Evolutionary conservation across 768 basidiomycete species (phyloP).

Genomic region (Podaxis sp.): DNA sequence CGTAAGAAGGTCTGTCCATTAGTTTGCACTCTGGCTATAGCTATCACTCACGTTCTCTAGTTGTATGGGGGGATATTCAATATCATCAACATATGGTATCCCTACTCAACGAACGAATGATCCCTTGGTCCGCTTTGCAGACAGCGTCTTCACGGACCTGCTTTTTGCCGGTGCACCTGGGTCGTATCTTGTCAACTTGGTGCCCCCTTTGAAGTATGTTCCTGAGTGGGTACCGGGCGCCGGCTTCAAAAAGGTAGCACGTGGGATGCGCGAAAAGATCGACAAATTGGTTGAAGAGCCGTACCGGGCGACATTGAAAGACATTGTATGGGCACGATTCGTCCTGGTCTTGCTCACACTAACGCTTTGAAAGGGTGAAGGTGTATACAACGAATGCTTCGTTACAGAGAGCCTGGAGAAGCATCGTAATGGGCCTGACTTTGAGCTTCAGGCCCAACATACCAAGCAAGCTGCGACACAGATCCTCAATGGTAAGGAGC

Average conservation of each 20-base stretch:
- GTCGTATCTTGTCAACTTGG: conserved; percentile 10
- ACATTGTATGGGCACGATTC: not conserved
- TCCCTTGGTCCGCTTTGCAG: conserved; percentile 2
- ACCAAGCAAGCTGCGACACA: conserved; percentile 1
- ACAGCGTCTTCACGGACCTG: not conserved
- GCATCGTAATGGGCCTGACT: not conserved
- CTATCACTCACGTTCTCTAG: not conserved
- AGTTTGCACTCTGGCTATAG: too few relatives aligned
- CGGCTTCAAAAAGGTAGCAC: conserved; percentile 4
- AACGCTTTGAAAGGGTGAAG: not conserved
- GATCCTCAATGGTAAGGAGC: conserved; percentile 2
- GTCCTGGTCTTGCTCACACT: not conserved
- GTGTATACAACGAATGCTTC: not conserved
- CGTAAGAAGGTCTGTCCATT: not conserved
- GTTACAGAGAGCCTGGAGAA: not conserved
- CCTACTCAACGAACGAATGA: not conserved
- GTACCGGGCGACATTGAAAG: not conserved
- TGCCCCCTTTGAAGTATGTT: conserved; percentile 7
- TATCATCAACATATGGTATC: conserved; percentile 10
- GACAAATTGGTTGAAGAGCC: not conserved
- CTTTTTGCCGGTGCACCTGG: not conserved
- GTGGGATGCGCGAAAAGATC: not conserved
- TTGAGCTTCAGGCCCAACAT: not conserved
- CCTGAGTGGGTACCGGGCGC: conserved; percentile 17
- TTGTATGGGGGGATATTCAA: conserved; percentile 4